Evolutionary conservation across 1,284 basidiomycete species (phyloP).

Genomic region (Puccinia hordei): DNA sequence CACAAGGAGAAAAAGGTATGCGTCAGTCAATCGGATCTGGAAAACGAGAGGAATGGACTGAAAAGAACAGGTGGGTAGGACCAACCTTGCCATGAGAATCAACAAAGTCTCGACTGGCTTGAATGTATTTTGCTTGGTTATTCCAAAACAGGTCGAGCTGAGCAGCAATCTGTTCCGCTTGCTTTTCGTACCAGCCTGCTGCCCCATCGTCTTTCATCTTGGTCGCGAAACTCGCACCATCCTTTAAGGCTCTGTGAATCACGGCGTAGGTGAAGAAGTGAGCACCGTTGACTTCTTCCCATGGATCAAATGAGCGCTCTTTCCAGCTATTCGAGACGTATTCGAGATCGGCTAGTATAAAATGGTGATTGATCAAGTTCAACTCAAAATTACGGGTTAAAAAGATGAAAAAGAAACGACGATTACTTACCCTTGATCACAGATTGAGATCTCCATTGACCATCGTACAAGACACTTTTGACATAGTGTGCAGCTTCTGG

Average conservation of each 20-base stretch:
- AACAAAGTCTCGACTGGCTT: constrained; percentile 18
- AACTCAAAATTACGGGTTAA: not conserved
- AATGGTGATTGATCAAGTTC: not conserved
- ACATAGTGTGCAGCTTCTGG: constrained; percentile 48
- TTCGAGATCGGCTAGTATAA: constrained; percentile 53
- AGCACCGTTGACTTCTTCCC: constrained; percentile 48
- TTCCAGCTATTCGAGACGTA: constrained; percentile 56
- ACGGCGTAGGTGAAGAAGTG: constrained; percentile 57
- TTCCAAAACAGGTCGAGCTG: constrained; percentile 53
- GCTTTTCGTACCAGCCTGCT: constrained; percentile 47
- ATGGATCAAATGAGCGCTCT: constrained; percentile 54
- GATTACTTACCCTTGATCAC: constrained; percentile 30
- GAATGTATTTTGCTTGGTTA: constrained; percentile 8
- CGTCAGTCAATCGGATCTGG: not conserved
- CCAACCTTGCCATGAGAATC: constrained; percentile 41
- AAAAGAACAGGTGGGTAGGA: not conserved
- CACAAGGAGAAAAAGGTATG: not conserved
- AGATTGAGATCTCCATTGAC: constrained; percentile 7
- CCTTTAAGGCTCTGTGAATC: constrained; percentile 54
- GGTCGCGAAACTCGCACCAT: constrained; percentile 54
- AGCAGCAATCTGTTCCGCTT: constrained; percentile 29
- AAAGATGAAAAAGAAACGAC: not conserved
- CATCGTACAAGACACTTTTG: constrained; percentile 54
- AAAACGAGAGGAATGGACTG: not conserved
- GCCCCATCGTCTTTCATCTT: constrained; percentile 55